Percentiles rank a stretch among this genome's conserved stretches.
These are phyloP conservation scores for Capsicum baccatum DNA, from an alignment of 257 asterid species.

Conservation along the genomic window DNA sequence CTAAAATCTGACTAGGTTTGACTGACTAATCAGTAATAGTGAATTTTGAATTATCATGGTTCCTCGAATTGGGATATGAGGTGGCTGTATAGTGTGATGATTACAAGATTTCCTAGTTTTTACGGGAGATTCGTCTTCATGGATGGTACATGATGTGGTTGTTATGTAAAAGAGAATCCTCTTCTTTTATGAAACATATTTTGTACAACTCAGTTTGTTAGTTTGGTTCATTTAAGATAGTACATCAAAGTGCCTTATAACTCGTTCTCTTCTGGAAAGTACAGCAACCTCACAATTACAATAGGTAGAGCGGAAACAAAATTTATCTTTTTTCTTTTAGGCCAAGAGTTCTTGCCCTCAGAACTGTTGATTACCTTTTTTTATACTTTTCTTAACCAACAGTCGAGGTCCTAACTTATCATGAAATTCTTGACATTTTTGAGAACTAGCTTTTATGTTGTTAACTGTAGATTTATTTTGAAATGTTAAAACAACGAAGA, in stretches of 20 bases:
- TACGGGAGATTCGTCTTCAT: not conserved
- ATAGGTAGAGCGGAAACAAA: not conserved
- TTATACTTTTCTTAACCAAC: too few species aligned
- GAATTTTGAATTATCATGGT: not conserved
- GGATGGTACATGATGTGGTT: not conserved
- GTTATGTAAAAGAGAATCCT: not conserved
- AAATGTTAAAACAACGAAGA: not conserved
- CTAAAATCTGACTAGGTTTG: not conserved
- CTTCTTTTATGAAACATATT: not conserved
- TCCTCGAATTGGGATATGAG: slow-evolving; percentile 16
- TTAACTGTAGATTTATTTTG: not conserved
- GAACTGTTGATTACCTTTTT: too few species aligned
- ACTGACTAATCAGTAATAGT: not conserved
- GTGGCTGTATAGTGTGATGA: not conserved
- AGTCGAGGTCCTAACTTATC: too few species aligned
- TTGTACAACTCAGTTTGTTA: not conserved
- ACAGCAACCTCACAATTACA: not conserved
- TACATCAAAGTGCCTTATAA: not conserved
- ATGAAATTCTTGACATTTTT: not conserved
- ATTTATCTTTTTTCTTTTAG: not conserved
- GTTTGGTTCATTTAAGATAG: not conserved
- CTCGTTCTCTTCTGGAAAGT: slow-evolving; percentile 14
- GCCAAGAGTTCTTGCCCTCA: not conserved
- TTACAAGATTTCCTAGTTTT: not conserved
- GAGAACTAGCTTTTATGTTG: not conserved